Conservation (phyloP, 2,329 filamentous ascomycete genomes). For the Moelleriella libera region DNA sequence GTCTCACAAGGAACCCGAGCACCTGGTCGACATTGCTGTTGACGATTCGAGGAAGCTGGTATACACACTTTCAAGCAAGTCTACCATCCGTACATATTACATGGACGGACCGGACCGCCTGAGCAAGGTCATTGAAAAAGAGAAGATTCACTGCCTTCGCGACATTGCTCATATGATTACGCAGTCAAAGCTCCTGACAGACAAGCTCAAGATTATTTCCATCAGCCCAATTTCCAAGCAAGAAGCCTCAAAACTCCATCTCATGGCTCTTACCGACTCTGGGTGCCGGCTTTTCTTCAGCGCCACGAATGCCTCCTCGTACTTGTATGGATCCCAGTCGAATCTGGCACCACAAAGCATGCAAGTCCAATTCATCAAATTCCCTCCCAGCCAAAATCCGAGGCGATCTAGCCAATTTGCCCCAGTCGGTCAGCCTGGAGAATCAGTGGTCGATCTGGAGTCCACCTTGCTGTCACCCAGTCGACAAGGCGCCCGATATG, state of each 20-base stretch:
- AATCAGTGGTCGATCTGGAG: constrained; percentile 29
- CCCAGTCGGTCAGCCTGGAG: constrained; percentile 11
- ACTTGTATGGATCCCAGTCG: constrained; percentile 45
- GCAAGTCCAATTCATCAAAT: constrained; percentile 95
- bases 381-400: constrained; percentile 48
- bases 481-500: constrained; percentile 45
- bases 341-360: constrained; percentile 74
- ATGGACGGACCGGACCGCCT: constrained; percentile 54
- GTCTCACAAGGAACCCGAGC: constrained; percentile 40
- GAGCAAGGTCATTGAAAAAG: constrained; percentile 51
- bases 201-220: constrained; percentile 60
- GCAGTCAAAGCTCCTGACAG: constrained; percentile 55
- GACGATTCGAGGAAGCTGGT: constrained; percentile 81
- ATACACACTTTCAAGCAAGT: constrained; percentile 79
- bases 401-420: constrained; percentile 14
- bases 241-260: constrained; percentile 70
- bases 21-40: constrained; percentile 65
- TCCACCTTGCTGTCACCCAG: constrained; percentile 35
- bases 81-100: constrained; percentile 83
- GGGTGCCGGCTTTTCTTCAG: constrained; percentile 88
- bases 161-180: constrained; percentile 81
- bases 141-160: constrained; percentile 43
- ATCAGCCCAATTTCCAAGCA: constrained; percentile 71
- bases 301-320: constrained; percentile 64
- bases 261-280: constrained; percentile 81